Base-by-base conservation (phyloP, 768 basidiomycete genomes). In the Mycena galericulata region DNA sequence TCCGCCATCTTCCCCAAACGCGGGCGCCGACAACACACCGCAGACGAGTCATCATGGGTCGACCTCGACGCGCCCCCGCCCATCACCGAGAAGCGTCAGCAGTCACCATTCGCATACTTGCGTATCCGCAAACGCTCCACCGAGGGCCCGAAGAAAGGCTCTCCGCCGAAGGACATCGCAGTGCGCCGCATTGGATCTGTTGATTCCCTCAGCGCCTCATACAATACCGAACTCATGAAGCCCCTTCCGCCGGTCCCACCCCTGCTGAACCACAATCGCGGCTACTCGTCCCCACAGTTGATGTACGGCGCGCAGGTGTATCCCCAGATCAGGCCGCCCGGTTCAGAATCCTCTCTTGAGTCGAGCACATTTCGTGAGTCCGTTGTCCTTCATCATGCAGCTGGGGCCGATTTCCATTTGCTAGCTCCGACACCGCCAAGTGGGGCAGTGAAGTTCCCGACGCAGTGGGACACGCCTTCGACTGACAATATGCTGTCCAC, bases 71-170 rank as follows among this genome's bases (percentile, higher is more conserved):
- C 62, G 24, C 70, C 66, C 20, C 66, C 57, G 17, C 61, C 65
- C 0, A 46, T 55, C 40, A 40, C 50, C 20, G 60, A 71, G 34
- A 65, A 71, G 49, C 60, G 67, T 8, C 50, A 47, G 38, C 62
- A 65, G n/a, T 71, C 70, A 2, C 70, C 70, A 1, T 68, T 71
- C 36, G 60, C 70, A 4, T 62, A 51, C 47, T 38, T 71, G 24
- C 66, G 70, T 15, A 55, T 65, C 1, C 70, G 70, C n/a, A 71
- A 71, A 26, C 62, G 66, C 32, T 71, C 70, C 7, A 68, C 62
- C 3, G 66, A 68, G 17, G 51, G 58, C 18, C n/a, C 27, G 32
- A 60, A 43, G 66, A 59, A 59, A 18, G 26, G 36, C 30, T 6
- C 38, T 0, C 62, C 65, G 1, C 55, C 27, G 32, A 32, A 49